phyloP scores from a whole-genome alignment of 352 stramenopile genomes.

The Phytophthora palmivora region DNA sequence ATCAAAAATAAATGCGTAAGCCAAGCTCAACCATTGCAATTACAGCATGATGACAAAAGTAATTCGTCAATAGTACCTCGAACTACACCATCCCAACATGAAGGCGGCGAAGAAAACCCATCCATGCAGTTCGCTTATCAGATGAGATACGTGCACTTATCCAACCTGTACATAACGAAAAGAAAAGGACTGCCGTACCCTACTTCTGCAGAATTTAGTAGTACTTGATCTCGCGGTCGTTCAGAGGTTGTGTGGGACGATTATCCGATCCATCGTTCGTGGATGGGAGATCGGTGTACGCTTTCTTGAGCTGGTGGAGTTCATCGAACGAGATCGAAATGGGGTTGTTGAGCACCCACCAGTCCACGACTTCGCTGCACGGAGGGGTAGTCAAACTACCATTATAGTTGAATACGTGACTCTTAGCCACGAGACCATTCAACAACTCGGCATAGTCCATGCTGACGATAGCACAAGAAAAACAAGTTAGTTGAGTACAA shows the following conservation, averaged over 20 bases:
- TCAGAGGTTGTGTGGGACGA: constrained; percentile 58
- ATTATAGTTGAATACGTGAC: constrained; percentile 72
- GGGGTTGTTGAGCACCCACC: constrained; percentile 67
- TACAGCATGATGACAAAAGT: too few relatives aligned
- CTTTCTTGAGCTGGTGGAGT: constrained; percentile 38
- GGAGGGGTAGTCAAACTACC: constrained; percentile 65
- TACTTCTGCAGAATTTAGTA: constrained; percentile 45
- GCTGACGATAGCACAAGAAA: background rate
- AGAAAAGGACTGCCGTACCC: too few relatives aligned
- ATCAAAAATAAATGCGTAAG: too few relatives aligned
- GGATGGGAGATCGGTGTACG: constrained; percentile 44
- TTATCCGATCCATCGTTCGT: constrained; percentile 51
- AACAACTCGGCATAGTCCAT: constrained; percentile 70
- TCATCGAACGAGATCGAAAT: constrained; percentile 52
- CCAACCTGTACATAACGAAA: too few relatives aligned
- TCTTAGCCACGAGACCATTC: constrained; percentile 53
- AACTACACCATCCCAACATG: too few relatives aligned
- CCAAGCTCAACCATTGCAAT: too few relatives aligned
- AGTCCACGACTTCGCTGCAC: constrained; percentile 66
- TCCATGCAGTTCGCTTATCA: too few relatives aligned
- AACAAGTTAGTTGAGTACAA: background rate
- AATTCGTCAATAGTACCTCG: too few relatives aligned
- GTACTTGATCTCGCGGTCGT: constrained; percentile 56
- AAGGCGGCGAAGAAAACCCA: too few relatives aligned
- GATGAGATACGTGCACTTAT: too few relatives aligned